phyloP scores from a whole-genome alignment of 1,139 yeast species.

The Pichia sp. region DNA sequence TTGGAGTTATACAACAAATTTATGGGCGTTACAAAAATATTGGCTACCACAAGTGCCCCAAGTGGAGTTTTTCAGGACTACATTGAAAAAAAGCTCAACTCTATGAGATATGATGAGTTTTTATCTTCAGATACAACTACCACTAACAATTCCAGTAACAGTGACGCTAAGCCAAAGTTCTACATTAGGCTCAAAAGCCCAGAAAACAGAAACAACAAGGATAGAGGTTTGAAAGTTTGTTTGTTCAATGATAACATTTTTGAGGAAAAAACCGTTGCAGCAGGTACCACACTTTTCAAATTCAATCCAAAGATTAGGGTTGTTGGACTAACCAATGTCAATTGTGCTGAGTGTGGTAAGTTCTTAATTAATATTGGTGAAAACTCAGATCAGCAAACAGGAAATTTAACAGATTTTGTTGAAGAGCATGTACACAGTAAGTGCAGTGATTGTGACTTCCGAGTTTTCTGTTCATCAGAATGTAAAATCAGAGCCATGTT shows the following conservation, averaged over 20 bases:
- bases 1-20: no score
- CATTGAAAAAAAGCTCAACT: slow-evolving; percentile 2
- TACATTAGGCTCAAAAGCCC: slow-evolving; percentile 7
- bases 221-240: slow-evolving; percentile 13
- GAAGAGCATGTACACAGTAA: neutral
- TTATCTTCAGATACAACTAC: neutral
- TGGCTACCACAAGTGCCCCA: neutral
- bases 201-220: slow-evolving; percentile 8
- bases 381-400: neutral
- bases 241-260: slow-evolving; percentile 1
- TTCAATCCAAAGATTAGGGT: slow-evolving; percentile 16
- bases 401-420: neutral
- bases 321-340: slow-evolving; percentile 10
- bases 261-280: slow-evolving; percentile 1
- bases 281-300: slow-evolving; percentile 10
- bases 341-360: slow-evolving; percentile 13
- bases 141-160: neutral
- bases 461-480: slow-evolving; percentile 15
- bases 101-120: neutral
- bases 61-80: slow-evolving; percentile 4
- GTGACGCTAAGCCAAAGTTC: neutral
- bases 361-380: slow-evolving; percentile 7
- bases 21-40: no score
- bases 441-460: slow-evolving; percentile 8
- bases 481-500: slow-evolving; percentile 15